phyloP scores from a whole-genome alignment of 2,329 filamentous ascomycete genomes.

The Alternaria arborescens region DNA sequence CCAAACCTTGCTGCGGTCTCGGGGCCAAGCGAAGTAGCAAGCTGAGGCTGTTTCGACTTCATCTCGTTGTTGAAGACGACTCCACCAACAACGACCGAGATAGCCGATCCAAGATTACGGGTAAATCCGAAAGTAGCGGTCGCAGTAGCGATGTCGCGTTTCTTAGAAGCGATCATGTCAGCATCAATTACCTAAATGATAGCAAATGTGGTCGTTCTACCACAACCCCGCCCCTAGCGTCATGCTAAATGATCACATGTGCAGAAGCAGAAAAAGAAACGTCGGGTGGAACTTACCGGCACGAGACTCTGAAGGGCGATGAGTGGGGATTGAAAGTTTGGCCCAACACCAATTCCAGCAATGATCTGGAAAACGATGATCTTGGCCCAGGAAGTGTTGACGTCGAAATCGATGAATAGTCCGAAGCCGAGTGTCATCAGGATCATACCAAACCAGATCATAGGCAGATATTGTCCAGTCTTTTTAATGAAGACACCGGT shows the following conservation, averaged over 20 bases:
- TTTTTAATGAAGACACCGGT: constrained; percentile 63
- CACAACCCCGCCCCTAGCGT: constrained; percentile 12
- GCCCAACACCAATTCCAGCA: constrained; percentile 61
- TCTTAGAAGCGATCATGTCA: constrained; percentile 31
- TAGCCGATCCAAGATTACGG: constrained; percentile 72
- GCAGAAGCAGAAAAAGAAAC: constrained; percentile 2
- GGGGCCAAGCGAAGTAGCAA: constrained; percentile 61
- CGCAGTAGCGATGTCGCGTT: constrained; percentile 71
- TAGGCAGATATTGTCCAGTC: constrained; percentile 55
- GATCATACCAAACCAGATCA: constrained; percentile 49
- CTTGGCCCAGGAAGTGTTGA: constrained; percentile 48
- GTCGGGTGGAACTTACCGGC: constrained; percentile 45
- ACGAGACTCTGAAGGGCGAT: constrained; percentile 73
- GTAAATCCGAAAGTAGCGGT: constrained; percentile 74
- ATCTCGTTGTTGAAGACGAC: constrained; percentile 82
- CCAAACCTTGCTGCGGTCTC: constrained; percentile 62
- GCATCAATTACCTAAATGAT: constrained; percentile 14
- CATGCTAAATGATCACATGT: constrained; percentile 3
- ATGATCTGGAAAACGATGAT: constrained; percentile 53
- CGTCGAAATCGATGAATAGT: constrained; percentile 48
- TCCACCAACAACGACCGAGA: constrained; percentile 76
- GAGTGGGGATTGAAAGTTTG: constrained; percentile 74
- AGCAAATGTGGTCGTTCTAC: neutral
- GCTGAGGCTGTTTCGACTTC: constrained; percentile 61
- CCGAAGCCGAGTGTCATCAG: constrained; percentile 52